Conservation (phyloP, 768 basidiomycete species). For the Amylocystis lapponica region DNA sequence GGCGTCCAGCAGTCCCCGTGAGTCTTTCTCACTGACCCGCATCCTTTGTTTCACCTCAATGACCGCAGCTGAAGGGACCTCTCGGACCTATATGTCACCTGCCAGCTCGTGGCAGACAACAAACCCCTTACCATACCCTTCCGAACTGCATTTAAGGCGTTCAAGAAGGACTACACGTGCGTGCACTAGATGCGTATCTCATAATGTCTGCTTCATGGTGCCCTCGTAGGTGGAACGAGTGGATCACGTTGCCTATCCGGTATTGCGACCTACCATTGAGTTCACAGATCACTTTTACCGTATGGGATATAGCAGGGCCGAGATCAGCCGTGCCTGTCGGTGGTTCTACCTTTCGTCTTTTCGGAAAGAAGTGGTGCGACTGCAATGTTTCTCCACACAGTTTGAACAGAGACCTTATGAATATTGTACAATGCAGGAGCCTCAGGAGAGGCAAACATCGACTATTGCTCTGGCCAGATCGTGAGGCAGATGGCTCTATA, state of each 20-base stretch:
- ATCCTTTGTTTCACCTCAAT: slow-evolving; percentile 12
- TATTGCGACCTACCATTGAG: slow-evolving; percentile 90
- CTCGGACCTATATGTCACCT: slow-evolving; percentile 91
- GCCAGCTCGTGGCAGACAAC: slow-evolving; percentile 89
- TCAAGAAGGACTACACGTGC: slow-evolving; percentile 77
- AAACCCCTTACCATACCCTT: slow-evolving; percentile 90
- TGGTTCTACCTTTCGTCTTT: slow-evolving; percentile 84
- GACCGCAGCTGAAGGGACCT: slow-evolving; percentile 48
- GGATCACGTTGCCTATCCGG: slow-evolving; percentile 85
- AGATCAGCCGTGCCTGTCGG: slow-evolving; percentile 79
- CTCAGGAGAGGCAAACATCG: slow-evolving; percentile 89
- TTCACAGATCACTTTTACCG: slow-evolving; percentile 88
- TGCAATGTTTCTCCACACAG: neutral
- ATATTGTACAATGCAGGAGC: slow-evolving; percentile 47
- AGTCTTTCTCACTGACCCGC: slow-evolving; percentile 19
- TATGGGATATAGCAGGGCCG: slow-evolving; percentile 92
- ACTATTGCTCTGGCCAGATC: slow-evolving; percentile 73
- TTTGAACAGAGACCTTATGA: neutral
- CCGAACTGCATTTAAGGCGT: slow-evolving; percentile 88
- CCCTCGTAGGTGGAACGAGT: slow-evolving; percentile 83
- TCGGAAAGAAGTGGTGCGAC: slow-evolving; percentile 86
- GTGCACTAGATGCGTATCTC: slow-evolving; percentile 15
- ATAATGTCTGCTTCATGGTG: slow-evolving; percentile 1
- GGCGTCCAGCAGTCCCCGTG: slow-evolving; percentile 82
- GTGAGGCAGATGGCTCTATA: slow-evolving; percentile 80